Conservation (phyloP, 164 flowering plant species). For the Piper betle region DNA sequence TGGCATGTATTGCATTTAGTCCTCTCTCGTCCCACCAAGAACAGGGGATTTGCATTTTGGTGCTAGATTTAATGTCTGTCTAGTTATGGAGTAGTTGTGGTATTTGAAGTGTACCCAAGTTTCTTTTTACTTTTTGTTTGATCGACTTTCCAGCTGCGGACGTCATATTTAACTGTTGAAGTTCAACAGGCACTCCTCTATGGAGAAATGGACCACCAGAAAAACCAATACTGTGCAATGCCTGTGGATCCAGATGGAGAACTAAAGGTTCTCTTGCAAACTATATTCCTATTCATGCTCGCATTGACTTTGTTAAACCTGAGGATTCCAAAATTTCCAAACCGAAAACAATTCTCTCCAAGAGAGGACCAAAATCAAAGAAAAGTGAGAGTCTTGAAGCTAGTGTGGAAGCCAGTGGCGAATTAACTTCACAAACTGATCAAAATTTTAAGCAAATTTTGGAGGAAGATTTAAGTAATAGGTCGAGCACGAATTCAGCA, state of each 20-base stretch:
- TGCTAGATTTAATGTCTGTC: too few species aligned
- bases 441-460: slow-evolving; percentile 30
- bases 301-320: slow-evolving; percentile 46
- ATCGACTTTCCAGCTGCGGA: neutral
- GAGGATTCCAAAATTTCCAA: slow-evolving; percentile 39
- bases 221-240: slow-evolving; percentile 96
- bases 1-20: too few species aligned
- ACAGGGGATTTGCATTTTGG: too few species aligned
- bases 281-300: slow-evolving; percentile 82
- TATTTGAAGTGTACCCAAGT: neutral
- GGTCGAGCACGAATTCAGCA: slow-evolving; percentile 92
- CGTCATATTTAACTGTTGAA: neutral
- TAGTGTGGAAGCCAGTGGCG: slow-evolving; percentile 15
- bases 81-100: neutral
- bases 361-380: slow-evolving; percentile 39
- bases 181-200: slow-evolving; percentile 76
- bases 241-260: slow-evolving; percentile 98
- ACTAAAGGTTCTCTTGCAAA: slow-evolving; percentile 88
- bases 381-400: slow-evolving; percentile 44
- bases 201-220: slow-evolving; percentile 99
- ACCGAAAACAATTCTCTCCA: slow-evolving; percentile 36
- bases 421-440: slow-evolving; percentile 16
- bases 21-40: too few species aligned
- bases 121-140: neutral
- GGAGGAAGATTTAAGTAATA: slow-evolving; percentile 72